Conservation (phyloP, 305 asterid species). For the Rubia balearica region DNA sequence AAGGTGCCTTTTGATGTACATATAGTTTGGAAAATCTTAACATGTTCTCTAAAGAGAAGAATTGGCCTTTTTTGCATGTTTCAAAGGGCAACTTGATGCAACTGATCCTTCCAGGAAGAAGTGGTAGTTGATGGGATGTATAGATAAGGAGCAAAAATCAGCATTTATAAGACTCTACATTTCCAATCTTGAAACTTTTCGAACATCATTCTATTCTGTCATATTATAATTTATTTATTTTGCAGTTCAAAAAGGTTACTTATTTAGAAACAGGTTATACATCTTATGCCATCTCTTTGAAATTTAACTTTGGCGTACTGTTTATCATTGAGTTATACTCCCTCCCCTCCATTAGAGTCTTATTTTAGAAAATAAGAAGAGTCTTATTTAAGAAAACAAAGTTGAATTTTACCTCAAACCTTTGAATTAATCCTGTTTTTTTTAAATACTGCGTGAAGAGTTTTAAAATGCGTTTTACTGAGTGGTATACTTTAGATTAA, state of each 20-base stretch:
- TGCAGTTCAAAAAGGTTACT: neutral
- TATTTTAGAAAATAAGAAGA: no score
- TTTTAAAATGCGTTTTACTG: neutral
- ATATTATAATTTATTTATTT: neutral
- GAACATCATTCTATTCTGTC: neutral
- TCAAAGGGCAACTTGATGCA: neutral
- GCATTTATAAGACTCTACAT: neutral
- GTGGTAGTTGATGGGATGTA: neutral
- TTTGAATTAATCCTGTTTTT: no score
- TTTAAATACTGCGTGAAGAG: no score
- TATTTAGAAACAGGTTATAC: no score
- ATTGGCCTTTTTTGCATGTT: neutral
- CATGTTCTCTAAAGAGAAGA: neutral
- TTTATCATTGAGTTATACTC: neutral
- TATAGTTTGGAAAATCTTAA: neutral
- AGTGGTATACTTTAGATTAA: neutral
- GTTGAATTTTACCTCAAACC: no score
- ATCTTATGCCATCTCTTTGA: neutral
- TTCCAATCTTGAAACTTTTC: slow-evolving; percentile 4
- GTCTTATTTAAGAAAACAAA: no score
- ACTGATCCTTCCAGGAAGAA: neutral
- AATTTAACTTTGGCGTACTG: neutral
- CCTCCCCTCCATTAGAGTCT: no score
- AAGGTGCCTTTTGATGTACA: neutral
- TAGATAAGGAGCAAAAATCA: neutral